Evolutionary conservation across 75 land plant species (phyloP), one percentile per base, ranked within the genome.

Genomic region (Gnetum montanum): DNA sequence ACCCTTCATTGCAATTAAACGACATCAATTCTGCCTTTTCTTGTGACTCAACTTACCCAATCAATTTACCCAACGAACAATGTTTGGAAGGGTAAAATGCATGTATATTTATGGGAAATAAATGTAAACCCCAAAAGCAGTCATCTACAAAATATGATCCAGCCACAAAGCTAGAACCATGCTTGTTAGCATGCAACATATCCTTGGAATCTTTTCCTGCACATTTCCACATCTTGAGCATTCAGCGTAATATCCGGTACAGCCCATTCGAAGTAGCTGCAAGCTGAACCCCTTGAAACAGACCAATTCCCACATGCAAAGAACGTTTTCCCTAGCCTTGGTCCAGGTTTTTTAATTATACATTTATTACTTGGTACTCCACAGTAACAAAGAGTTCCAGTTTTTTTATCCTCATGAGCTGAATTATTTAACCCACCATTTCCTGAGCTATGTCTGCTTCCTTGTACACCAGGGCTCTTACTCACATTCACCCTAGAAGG

Each of bases 281-380:
- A 83, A 22, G 38, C 61, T 13, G 80, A 70, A 36, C 81, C 78
- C 50, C 70, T 71, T 23, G 70, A 56, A 4, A 71, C 52, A 20
- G 81, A 76, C 86, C 86, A 86, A 36, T 83, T 86, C 5, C 91
- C 91, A 66, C 87, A 87, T 4, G 84, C 77, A 66, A 83, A 73
- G 70, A 83, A 87, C 8, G 43, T 31, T n/a, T 71, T 69, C 6
- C 84, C 84, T n/a, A 74, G 76, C 11, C 37, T 74, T 8, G 88
- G 84, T 19, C 92, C 91, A 10, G 81, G 81, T 61, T 71, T 83
- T 26, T 68, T 66, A 8, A 73, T 50, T 55, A 68, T 54, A 19
- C 62, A 51, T 19, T 58, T 67, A 55, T 64, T 65, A 54, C 86
- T 67, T 24, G 43, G 53, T 46, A 77, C 88, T 19, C 88, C 92